phyloP scores from a whole-genome alignment of 1,139 yeast genomes.

The Diutina mesorugosa region DNA sequence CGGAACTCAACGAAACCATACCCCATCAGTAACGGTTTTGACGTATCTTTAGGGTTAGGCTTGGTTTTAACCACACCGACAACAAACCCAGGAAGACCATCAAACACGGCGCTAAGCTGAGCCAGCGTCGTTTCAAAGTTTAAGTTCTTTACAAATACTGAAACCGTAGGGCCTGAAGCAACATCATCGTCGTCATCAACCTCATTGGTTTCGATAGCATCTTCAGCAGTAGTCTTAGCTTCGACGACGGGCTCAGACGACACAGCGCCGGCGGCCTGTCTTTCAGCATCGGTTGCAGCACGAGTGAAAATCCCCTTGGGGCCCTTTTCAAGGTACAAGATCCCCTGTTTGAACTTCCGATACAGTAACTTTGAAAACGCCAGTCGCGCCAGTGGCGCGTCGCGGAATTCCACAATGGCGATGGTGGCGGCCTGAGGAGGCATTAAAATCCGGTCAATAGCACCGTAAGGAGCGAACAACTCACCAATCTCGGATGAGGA shows the following conservation, averaged over 20 bases:
- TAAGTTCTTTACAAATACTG: slow-evolving; percentile 84
- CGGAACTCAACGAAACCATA: slow-evolving; percentile 91
- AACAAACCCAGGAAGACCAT: slow-evolving; percentile 64
- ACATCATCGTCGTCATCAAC: slow-evolving; percentile 18
- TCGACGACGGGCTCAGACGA: slow-evolving; percentile 21
- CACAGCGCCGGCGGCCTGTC: slow-evolving; percentile 7
- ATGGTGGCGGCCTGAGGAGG: slow-evolving; percentile 90
- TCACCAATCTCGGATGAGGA: slow-evolving; percentile 70
- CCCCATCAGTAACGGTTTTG: slow-evolving; percentile 77
- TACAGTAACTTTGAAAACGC: slow-evolving; percentile 85
- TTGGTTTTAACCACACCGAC: slow-evolving; percentile 78
- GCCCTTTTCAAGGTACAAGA: slow-evolving; percentile 85
- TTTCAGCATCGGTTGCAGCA: slow-evolving; percentile 33
- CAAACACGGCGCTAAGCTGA: slow-evolving; percentile 49
- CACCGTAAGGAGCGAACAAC: slow-evolving; percentile 69
- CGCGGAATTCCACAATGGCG: slow-evolving; percentile 87
- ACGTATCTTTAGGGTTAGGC: slow-evolving; percentile 69
- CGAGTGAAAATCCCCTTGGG: slow-evolving; percentile 70
- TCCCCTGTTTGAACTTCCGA: slow-evolving; percentile 75
- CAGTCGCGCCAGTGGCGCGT: slow-evolving; percentile 71
- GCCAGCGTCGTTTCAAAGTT: slow-evolving; percentile 66
- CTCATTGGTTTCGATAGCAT: slow-evolving; percentile 20
- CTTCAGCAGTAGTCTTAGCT: slow-evolving; percentile 28
- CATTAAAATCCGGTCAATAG: slow-evolving; percentile 68
- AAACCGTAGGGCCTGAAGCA: slow-evolving; percentile 60